Percentiles rank a stretch among this genome's conserved stretches.
These are phyloP conservation scores for Carex scoparia DNA, from an alignment of 176 grass and related monocot species.

Conservation along the genomic window DNA sequence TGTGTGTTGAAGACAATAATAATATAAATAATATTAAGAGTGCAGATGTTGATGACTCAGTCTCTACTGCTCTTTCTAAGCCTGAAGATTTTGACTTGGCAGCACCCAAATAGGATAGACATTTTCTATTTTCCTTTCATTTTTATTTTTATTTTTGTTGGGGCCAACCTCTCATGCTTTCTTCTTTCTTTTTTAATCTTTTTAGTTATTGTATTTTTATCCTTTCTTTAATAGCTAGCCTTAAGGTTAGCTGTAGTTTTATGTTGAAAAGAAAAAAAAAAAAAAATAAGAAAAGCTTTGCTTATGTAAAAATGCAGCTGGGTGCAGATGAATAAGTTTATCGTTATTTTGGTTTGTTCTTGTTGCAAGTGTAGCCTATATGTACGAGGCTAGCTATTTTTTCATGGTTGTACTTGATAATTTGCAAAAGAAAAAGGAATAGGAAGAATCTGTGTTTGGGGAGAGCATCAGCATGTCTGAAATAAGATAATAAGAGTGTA, in stretches of 20 bases:
- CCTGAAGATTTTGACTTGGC: conserved; percentile 33
- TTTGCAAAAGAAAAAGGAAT: too few species aligned
- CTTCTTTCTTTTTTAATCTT: conserved; percentile 29
- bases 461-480: too few species aligned
- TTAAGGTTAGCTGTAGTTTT: conserved; percentile 39
- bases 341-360: not conserved
- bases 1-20: conserved; percentile 44
- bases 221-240: conserved; percentile 43
- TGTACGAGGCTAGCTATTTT: too few species aligned
- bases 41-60: conserved; percentile 18
- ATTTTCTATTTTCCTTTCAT: conserved; percentile 41
- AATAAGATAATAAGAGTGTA: too few species aligned
- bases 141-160: conserved; percentile 48
- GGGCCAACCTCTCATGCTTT: conserved; percentile 35
- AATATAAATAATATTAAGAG: not conserved
- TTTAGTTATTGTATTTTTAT: conserved; percentile 35
- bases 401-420: too few species aligned
- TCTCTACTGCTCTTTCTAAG: conserved; percentile 10
- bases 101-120: conserved; percentile 37
- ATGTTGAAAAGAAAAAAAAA: conserved; percentile 20
- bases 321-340: conserved; percentile 18
- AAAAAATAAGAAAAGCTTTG: conserved; percentile 12
- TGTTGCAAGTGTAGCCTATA: too few species aligned
- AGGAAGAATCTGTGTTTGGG: too few species aligned
- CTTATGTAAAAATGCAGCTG: conserved; percentile 27